Evolutionary conservation across 495 filamentous ascomycete genomes (phyloP).

Genomic region (Hamigera avellanea): DNA sequence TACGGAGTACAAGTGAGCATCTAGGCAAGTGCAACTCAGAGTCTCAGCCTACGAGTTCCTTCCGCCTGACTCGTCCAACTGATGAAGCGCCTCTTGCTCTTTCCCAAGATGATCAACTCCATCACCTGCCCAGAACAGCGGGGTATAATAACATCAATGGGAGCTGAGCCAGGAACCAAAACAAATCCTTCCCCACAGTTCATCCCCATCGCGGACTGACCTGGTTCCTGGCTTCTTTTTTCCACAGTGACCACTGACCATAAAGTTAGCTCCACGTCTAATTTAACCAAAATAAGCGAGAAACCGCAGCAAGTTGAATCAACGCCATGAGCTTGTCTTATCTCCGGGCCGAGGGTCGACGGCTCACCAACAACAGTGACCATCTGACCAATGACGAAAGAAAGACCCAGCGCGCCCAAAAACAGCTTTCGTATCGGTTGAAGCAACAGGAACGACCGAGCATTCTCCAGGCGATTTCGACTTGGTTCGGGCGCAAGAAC

Average conservation of each 20-base stretch:
- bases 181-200: too few relatives aligned
- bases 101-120: conserved; percentile 2
- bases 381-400: neutral
- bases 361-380: neutral
- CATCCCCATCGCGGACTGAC: too few relatives aligned
- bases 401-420: neutral
- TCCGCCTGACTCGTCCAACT: conserved; percentile 7
- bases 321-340: too few relatives aligned
- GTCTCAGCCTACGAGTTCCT: conserved; percentile 2
- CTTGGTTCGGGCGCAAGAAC: conserved; percentile 17
- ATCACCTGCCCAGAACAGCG: too few relatives aligned
- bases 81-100: conserved; percentile 4
- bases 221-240: too few relatives aligned
- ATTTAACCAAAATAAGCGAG: too few relatives aligned
- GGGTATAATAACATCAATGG: too few relatives aligned
- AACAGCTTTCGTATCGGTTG: neutral
- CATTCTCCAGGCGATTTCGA: conserved; percentile 16
- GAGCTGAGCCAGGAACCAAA: too few relatives aligned
- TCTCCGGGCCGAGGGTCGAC: too few relatives aligned
- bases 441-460: conserved; percentile 6
- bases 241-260: too few relatives aligned
- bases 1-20: too few relatives aligned
- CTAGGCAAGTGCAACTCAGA: neutral
- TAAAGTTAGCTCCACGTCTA: neutral
- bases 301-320: too few relatives aligned